Percentiles rank a stretch among this genome's conserved stretches.
Conservation (phyloP, 164 flowering plant species). For the Warburgia ugandensis region DNA sequence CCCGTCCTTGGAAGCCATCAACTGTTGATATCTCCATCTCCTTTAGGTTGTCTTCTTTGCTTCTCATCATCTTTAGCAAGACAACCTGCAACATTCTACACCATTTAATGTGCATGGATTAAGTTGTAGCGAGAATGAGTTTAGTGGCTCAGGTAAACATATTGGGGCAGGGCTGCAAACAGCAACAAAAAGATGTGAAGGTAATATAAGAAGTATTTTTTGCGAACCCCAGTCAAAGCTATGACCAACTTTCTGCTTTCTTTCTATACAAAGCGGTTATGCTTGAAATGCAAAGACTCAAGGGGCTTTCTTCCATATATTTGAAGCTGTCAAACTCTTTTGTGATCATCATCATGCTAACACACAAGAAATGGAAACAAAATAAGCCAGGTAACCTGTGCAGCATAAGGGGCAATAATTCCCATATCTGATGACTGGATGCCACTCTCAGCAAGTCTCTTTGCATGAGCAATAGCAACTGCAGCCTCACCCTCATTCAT, state of each 20-base stretch:
- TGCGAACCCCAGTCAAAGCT: too few species aligned
- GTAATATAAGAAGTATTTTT: too few species aligned
- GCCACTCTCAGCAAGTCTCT: slow-evolving; percentile 76
- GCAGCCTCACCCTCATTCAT: slow-evolving; percentile 98
- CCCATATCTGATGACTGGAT: slow-evolving; percentile 85
- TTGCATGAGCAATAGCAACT: slow-evolving; percentile 91
- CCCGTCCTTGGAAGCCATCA: slow-evolving; percentile 98
- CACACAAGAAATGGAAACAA: too few species aligned
- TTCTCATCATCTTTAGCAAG: slow-evolving; percentile 58
- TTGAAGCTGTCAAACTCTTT: too few species aligned
- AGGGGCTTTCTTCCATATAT: too few species aligned
- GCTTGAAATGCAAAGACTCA: too few species aligned
- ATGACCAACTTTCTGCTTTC: too few species aligned
- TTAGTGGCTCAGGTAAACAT: too few species aligned
- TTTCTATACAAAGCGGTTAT: too few species aligned
- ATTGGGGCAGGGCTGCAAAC: slow-evolving; percentile 3
- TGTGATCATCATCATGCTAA: too few species aligned
- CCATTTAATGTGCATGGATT: too few species aligned
- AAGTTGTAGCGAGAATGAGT: too few species aligned
- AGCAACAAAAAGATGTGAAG: background rate
- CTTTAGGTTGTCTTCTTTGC: slow-evolving; percentile 64
- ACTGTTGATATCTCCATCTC: slow-evolving; percentile 93
- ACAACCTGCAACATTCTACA: slow-evolving; percentile 78
- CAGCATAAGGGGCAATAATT: slow-evolving; percentile 92
- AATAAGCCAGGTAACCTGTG: slow-evolving; percentile 51